Conservation (phyloP, 441 rosid genomes). For the Populus hybrid region DNA sequence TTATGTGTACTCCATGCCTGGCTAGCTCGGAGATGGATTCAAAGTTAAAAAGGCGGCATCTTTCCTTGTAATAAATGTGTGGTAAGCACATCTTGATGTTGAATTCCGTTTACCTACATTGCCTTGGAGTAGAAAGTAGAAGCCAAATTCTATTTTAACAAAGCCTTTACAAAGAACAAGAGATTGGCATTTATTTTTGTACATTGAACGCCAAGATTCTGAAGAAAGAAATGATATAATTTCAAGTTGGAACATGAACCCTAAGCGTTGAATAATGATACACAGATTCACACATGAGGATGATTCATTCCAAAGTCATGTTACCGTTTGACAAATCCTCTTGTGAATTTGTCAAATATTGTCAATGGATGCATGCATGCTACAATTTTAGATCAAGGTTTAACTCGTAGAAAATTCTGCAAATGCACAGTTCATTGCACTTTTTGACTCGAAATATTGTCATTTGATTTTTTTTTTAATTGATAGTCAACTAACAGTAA, state of each 20-base stretch:
- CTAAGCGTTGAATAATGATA: not conserved
- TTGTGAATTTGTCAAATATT: not conserved
- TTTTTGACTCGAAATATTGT: not conserved
- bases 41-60: not conserved
- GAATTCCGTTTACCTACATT: not conserved
- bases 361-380: not conserved
- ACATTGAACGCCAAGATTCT: no score
- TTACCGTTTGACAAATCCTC: not conserved
- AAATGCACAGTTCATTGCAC: not conserved
- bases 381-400: not conserved
- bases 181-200: no score
- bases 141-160: not conserved
- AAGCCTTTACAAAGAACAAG: no score
- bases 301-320: not conserved
- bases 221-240: no score
- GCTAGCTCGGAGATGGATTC: not conserved
- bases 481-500: not conserved
- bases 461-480: no score
- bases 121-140: not conserved
- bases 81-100: not conserved
- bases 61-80: not conserved
- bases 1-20: not conserved
- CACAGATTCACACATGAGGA: not conserved
- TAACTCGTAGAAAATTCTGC: not conserved
- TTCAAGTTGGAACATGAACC: no score